Percentiles rank a stretch among this genome's conserved stretches.
Evolutionary conservation across 1,284 basidiomycete genomes (phyloP).

Genomic region (Cryptococcus neoformans): DNA sequence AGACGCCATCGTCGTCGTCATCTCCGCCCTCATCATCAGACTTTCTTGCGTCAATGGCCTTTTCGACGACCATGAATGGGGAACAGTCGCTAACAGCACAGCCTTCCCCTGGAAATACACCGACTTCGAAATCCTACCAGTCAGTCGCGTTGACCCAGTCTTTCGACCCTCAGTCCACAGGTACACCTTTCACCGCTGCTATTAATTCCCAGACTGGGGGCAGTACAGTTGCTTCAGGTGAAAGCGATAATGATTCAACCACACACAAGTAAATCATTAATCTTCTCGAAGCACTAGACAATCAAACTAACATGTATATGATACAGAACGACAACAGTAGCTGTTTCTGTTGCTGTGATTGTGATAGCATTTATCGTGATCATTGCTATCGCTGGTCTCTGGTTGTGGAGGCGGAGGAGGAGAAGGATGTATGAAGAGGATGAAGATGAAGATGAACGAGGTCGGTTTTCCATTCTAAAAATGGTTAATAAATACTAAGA

Average conservation of each 20-base stretch:
- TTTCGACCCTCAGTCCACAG: not conserved
- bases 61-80: no score
- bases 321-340: conserved; percentile 23
- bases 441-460: conserved; percentile 5
- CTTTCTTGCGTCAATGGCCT: no score
- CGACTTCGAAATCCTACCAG: no score
- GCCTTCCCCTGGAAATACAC: no score
- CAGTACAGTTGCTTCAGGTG: not conserved
- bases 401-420: conserved; percentile 20
- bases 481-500: not conserved
- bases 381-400: conserved; percentile 17
- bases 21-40: not conserved
- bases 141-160: not conserved
- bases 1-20: not conserved
- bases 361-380: conserved; percentile 26
- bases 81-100: no score
- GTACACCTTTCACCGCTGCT: not conserved
- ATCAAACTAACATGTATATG: not conserved
- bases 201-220: not conserved
- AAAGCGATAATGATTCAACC: not conserved
- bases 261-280: conserved; percentile 7
- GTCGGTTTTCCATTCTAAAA: not conserved
- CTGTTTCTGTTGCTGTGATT: conserved; percentile 28
- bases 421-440: conserved; percentile 11
- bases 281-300: not conserved